Base-by-base conservation (phyloP, 495 filamentous ascomycete species). In the Tuber melanosporum region DNA sequence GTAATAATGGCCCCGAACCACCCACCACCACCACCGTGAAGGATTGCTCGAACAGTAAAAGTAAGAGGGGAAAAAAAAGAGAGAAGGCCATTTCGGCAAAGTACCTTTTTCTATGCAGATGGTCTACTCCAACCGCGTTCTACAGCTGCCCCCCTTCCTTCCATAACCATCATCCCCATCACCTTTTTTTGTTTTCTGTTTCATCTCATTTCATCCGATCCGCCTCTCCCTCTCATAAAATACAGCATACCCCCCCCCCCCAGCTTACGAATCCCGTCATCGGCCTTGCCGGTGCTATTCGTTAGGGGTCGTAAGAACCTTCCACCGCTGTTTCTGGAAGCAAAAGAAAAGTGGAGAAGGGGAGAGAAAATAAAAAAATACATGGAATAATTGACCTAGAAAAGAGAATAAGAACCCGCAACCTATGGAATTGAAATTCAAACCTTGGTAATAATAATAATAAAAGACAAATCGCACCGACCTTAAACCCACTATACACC, bases 401-500 rank as follows among this genome's bases (percentile, higher is more conserved):
- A 77, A 69, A 70, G 44, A 73, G 49, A 74, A 73, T 73, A 75
- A 77, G 78, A 70, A 77, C 77, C 76, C 74, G 70, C 57, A 66
- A 66, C 57, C 57, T 66, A 36, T 32, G 57, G 4, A 66, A 36
- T 66, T 36, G 57, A 36, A 26, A 66, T 36, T 36, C 57, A 66
- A 66, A 66, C 57, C 1, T 20, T 52, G 32, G 57, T 66, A 66
- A 36, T 66, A 66, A 17, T 32, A 66, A 79, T 75, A 49, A 80
- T 47, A 80, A 80, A 75, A 71, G 74, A 76, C 69, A 76, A 73
- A 76, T 71, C 78, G 71, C 78, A 73, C 78, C 78, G 44, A 70
- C 78, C 78, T 71, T 71, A 76, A 73, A 80, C 78, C 78, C 75
- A 80, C 71, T 80, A 74, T 80, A 80, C 78, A 80, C 78, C 78